Conservation (phyloP, 768 basidiomycete genomes). For the Pholiota conissans region DNA sequence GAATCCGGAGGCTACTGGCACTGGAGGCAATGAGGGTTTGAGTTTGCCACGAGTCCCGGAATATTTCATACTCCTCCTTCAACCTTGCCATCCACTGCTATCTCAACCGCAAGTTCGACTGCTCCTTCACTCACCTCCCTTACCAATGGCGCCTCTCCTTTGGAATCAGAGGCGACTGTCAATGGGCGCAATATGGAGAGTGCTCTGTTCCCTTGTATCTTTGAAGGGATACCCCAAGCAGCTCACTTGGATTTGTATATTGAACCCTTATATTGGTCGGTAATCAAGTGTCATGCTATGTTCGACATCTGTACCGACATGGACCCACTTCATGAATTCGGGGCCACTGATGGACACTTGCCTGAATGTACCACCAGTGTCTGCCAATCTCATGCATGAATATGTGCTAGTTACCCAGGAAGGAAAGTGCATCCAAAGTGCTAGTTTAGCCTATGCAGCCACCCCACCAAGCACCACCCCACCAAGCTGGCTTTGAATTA, state of each 20-base stretch:
- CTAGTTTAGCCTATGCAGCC: too few relatives aligned
- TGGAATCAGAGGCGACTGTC: not conserved
- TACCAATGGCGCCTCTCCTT: not conserved
- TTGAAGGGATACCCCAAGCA: not conserved
- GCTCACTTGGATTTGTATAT: not conserved
- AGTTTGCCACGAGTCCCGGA: not conserved
- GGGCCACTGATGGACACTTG: not conserved
- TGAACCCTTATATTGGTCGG: conserved; percentile 5
- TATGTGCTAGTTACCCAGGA: too few relatives aligned
- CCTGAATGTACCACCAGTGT: not conserved
- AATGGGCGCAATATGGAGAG: not conserved
- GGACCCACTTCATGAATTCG: conserved; percentile 6
- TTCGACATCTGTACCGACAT: not conserved
- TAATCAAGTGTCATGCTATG: not conserved
- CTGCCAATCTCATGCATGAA: too few relatives aligned
- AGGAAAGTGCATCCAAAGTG: too few relatives aligned
- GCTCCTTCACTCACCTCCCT: not conserved
- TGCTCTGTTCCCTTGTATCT: not conserved
- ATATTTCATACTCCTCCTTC: too few relatives aligned
- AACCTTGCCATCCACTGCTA: not conserved
- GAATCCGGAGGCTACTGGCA: not conserved
- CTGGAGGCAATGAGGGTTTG: not conserved
- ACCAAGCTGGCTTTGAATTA: too few relatives aligned
- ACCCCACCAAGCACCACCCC: too few relatives aligned
- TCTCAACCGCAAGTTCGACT: not conserved